Evolutionary conservation across 306 rosid species (phyloP).

Genomic region (Abrus pulchellus): DNA sequence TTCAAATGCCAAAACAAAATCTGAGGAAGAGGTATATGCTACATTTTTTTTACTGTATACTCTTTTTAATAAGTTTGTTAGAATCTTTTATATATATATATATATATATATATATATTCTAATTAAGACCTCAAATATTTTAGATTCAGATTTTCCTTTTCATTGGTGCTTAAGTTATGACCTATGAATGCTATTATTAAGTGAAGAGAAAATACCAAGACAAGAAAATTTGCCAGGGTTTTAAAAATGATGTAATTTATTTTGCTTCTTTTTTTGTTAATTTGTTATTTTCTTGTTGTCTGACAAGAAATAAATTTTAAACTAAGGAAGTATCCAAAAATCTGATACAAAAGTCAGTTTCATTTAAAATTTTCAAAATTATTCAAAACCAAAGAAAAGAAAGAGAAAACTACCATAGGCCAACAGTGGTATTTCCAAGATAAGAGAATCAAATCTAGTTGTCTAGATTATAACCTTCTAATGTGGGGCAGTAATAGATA

Average conservation of each 20-base stretch:
- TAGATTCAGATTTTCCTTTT: neutral
- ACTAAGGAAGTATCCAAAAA: conserved; percentile 29
- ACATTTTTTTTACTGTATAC: neutral
- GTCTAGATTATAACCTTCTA: conserved; percentile 57
- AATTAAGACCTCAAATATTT: conserved; percentile 23
- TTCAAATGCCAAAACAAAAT: conserved; percentile 65
- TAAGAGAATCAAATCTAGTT: conserved; percentile 55
- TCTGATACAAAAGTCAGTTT: conserved; percentile 13
- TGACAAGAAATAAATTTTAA: conserved; percentile 21
- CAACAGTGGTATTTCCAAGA: conserved; percentile 47
- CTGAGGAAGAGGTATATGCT: conserved; percentile 68
- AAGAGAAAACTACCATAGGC: conserved; percentile 6
- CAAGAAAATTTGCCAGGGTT: conserved; percentile 28
- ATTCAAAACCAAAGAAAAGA: conserved; percentile 34
- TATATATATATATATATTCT: neutral
- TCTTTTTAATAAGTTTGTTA: neutral
- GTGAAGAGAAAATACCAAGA: neutral
- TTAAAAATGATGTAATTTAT: neutral
- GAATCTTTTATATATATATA: neutral
- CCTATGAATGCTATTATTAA: neutral
- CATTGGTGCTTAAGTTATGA: conserved; percentile 1
- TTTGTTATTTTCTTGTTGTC: conserved; percentile 5
- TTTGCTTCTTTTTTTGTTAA: neutral
- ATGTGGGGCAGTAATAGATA: conserved; percentile 55
- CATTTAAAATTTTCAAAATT: conserved; percentile 32